These are phyloP conservation scores for Coemansia sp. DNA, from an alignment of 192 early-diverging fungal species.

Conservation along the genomic window DNA sequence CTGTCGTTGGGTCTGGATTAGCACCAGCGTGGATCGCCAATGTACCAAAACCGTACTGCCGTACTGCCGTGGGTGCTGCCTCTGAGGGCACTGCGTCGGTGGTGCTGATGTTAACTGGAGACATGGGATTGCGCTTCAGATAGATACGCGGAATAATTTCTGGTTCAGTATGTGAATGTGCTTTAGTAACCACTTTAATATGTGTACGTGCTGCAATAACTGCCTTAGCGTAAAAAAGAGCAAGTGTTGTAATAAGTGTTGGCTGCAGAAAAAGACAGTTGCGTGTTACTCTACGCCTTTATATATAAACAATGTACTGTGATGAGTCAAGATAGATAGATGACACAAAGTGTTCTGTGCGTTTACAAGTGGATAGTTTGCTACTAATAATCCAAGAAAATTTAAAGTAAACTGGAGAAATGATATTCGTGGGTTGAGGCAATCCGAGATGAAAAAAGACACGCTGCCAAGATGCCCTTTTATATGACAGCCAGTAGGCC, in stretches of 20 bases:
- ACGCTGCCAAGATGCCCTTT: not conserved
- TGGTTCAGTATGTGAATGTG: no score
- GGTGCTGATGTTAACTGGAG: constrained; percentile 31
- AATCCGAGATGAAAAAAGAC: not conserved
- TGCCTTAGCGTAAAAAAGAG: not conserved
- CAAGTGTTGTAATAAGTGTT: not conserved
- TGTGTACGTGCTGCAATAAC: not conserved
- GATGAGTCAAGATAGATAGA: not conserved
- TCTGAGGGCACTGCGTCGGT: constrained; percentile 13
- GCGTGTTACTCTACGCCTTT: not conserved
- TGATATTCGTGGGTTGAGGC: not conserved
- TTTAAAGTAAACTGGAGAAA: not conserved
- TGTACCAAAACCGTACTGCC: constrained; percentile 75
- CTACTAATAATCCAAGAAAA: not conserved
- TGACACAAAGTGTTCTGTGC: not conserved
- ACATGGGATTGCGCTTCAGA: constrained; percentile 17
- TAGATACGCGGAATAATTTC: not conserved
- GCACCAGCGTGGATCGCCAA: constrained; percentile 93
- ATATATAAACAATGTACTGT: not conserved
- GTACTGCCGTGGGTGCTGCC: constrained; percentile 9
- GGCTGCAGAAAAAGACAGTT: not conserved
- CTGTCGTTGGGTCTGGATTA: constrained; percentile 83
- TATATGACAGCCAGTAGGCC: not conserved
- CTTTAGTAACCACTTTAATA: not conserved
- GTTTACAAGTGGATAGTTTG: not conserved